phyloP scores from a whole-genome alignment of 371 early-diverging fungal genomes.

The Mortierella sp. region DNA sequence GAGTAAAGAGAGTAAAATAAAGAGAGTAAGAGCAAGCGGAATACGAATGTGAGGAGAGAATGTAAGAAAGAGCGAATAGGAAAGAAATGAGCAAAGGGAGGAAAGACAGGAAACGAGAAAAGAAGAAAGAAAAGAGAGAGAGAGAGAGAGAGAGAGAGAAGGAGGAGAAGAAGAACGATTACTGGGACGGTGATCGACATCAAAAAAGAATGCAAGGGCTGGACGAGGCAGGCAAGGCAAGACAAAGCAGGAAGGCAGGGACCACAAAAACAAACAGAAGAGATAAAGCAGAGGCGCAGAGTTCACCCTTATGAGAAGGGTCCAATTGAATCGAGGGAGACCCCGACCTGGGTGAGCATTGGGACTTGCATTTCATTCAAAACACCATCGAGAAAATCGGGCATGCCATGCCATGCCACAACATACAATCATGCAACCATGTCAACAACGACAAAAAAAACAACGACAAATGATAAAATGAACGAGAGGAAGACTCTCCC shows the following conservation, averaged over 20 bases:
- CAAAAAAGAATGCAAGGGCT: not conserved
- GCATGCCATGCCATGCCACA: too few relatives aligned
- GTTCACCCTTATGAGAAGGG: too few relatives aligned
- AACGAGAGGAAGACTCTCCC: too few relatives aligned
- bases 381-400: too few relatives aligned
- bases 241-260: not conserved
- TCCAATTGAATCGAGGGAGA: too few relatives aligned
- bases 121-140: not conserved
- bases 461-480: not conserved
- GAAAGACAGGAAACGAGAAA: not conserved
- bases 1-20: not conserved
- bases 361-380: too few relatives aligned
- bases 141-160: not conserved
- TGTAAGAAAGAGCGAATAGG: not conserved
- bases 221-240: too few relatives aligned
- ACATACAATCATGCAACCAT: not conserved
- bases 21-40: too few relatives aligned
- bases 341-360: too few relatives aligned
- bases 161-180: too few relatives aligned
- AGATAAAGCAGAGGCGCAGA: too few relatives aligned
- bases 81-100: not conserved
- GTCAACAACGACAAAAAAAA: not conserved
- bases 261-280: not conserved
- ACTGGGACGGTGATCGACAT: not conserved
- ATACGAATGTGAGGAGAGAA: too few relatives aligned